These are phyloP conservation scores for Gigaspora rosea DNA, from an alignment of 192 early-diverging fungal species.

Conservation along the genomic window DNA sequence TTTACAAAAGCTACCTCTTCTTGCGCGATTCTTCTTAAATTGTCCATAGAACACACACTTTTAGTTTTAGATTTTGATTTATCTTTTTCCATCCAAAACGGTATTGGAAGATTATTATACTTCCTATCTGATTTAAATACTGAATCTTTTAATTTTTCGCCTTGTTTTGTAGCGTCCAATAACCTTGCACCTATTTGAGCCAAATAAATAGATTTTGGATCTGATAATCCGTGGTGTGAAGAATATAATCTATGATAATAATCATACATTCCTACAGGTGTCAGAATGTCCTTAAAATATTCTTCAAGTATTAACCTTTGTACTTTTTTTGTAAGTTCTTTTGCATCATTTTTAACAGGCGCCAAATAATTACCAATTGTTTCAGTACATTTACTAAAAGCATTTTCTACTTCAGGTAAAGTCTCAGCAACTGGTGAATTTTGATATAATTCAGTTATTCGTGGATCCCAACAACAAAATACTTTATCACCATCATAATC, in stretches of 20 bases:
- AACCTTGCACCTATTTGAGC: slow-evolving; percentile 39
- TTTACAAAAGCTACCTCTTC: neutral
- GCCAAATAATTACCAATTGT: neutral
- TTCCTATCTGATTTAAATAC: slow-evolving; percentile 3
- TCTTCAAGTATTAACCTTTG: neutral
- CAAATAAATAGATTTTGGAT: slow-evolving; percentile 34
- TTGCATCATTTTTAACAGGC: no score
- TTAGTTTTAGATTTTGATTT: neutral
- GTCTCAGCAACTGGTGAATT: slow-evolving; percentile 5
- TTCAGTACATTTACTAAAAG: slow-evolving; percentile 29
- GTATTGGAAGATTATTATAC: slow-evolving; percentile 11
- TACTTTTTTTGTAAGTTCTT: neutral
- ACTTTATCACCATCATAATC: slow-evolving; percentile 37
- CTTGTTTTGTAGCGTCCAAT: slow-evolving; percentile 42
- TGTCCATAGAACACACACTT: neutral
- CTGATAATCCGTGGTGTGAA: slow-evolving; percentile 4
- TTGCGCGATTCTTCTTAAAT: neutral
- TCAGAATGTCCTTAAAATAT: neutral
- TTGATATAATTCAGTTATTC: slow-evolving; percentile 28
- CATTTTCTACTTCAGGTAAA: slow-evolving; percentile 11
- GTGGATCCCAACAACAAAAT: slow-evolving; percentile 46
- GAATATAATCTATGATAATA: neutral
- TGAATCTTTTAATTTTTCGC: slow-evolving; percentile 22
- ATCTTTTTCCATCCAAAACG: slow-evolving; percentile 32
- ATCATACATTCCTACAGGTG: neutral